These are phyloP conservation scores for Clonostachys sp. DNA, from an alignment of 2,329 filamentous ascomycete genomes.

Conservation along the genomic window DNA sequence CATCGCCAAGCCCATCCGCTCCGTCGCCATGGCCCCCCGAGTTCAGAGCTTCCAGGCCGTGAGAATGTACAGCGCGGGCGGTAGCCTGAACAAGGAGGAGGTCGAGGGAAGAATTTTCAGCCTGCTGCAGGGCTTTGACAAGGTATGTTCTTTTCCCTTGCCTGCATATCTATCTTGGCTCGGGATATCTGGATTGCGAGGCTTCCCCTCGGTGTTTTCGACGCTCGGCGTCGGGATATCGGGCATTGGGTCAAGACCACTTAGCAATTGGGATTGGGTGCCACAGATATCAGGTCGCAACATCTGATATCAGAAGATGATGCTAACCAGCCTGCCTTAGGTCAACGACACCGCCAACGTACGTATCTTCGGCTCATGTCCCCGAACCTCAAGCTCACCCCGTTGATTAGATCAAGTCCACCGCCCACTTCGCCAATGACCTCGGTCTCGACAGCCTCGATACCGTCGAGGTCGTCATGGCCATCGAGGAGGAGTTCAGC, in stretches of 20 bases:
- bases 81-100: constrained; percentile 75
- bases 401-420: constrained; percentile 64
- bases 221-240: too few relatives aligned
- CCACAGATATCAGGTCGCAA: too few relatives aligned
- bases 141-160: constrained; percentile 38
- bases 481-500: constrained; percentile 91
- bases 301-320: too few relatives aligned
- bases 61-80: constrained; percentile 82
- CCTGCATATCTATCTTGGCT: constrained; percentile 20
- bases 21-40: constrained; percentile 54
- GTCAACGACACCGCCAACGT: constrained; percentile 64
- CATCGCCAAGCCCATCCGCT: constrained; percentile 46
- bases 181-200: neutral
- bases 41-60: constrained; percentile 63
- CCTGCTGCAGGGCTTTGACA: constrained; percentile 94
- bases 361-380: constrained; percentile 21
- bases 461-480: constrained; percentile 99
- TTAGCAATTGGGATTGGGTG: too few relatives aligned
- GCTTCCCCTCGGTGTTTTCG: too few relatives aligned
- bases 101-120: constrained; percentile 90
- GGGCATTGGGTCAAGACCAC: too few relatives aligned
- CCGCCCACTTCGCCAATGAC: constrained; percentile 93
- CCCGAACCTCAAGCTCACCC: constrained; percentile 10
- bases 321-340: constrained; percentile 28
- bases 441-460: constrained; percentile 96